Percentiles rank a stretch among this genome's conserved stretches.
phyloP scores from a whole-genome alignment of 2,329 filamentous ascomycete genomes.

The Clonostachys rhizophaga region DNA sequence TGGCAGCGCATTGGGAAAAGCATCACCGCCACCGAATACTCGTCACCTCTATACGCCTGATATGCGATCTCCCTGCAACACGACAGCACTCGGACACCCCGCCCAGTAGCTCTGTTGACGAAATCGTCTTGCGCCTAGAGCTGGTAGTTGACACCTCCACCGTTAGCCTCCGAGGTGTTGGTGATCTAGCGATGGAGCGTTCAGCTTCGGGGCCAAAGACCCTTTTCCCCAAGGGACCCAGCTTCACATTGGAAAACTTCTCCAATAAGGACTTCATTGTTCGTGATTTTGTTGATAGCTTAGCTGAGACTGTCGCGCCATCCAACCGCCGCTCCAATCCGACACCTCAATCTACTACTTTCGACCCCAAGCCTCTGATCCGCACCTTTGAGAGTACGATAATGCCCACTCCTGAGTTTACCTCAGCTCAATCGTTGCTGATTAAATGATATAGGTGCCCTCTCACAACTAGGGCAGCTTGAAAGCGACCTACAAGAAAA shows the following conservation, averaged over 20 bases:
- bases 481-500: constrained; percentile 82
- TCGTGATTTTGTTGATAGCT: constrained; percentile 91
- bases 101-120: too few relatives aligned
- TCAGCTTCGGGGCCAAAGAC: constrained; percentile 50
- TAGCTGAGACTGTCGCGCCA: constrained; percentile 82
- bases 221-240: constrained; percentile 73
- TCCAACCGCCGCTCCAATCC: constrained; percentile 71
- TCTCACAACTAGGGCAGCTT: constrained; percentile 64
- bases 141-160: too few relatives aligned
- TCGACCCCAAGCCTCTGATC: constrained; percentile 96
- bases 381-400: constrained; percentile 78
- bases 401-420: not conserved
- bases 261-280: constrained; percentile 93
- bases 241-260: constrained; percentile 85
- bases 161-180: too few relatives aligned
- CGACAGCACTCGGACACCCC: too few relatives aligned
- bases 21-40: too few relatives aligned
- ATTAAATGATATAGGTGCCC: constrained; percentile 38
- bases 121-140: too few relatives aligned
- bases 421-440: not conserved
- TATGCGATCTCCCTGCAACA: too few relatives aligned
- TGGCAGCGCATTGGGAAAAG: too few relatives aligned
- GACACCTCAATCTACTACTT: constrained; percentile 49
- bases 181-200: constrained; percentile 30
- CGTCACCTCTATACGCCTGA: too few relatives aligned